These are phyloP conservation scores for Candida fluviatilis DNA, from an alignment of 805 yeast genomes.

Conservation along the genomic window DNA sequence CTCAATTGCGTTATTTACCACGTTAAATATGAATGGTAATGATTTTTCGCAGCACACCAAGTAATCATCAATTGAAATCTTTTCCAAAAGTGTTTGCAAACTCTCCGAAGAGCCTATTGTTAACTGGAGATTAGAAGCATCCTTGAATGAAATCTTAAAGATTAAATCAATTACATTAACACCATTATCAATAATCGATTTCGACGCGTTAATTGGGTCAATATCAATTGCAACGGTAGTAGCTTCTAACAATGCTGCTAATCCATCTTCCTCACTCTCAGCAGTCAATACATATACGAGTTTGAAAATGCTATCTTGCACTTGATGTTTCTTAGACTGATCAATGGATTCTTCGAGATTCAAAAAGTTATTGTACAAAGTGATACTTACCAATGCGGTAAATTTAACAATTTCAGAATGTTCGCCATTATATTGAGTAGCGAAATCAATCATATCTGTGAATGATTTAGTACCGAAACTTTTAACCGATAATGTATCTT, in stretches of 20 bases:
- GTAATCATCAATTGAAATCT: slow-evolving; percentile 43
- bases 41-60: slow-evolving; percentile 45
- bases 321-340: slow-evolving; percentile 7
- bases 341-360: slow-evolving; percentile 11
- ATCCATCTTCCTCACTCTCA: slow-evolving; percentile 76
- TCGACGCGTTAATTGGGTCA: slow-evolving; percentile 22
- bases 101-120: slow-evolving; percentile 67
- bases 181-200: slow-evolving; percentile 9
- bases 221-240: slow-evolving; percentile 52
- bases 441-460: slow-evolving; percentile 22
- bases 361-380: slow-evolving; percentile 40
- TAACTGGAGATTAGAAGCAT: slow-evolving; percentile 70
- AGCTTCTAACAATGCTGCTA: slow-evolving; percentile 67
- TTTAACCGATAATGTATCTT: slow-evolving; percentile 23
- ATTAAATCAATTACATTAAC: slow-evolving; percentile 51
- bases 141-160: slow-evolving; percentile 62
- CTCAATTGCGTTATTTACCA: slow-evolving; percentile 26
- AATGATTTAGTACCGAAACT: slow-evolving; percentile 26
- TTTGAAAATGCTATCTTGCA: slow-evolving; percentile 32
- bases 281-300: slow-evolving; percentile 45
- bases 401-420: slow-evolving; percentile 19
- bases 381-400: slow-evolving; percentile 47
- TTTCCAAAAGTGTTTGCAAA: slow-evolving; percentile 53
- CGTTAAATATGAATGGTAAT: slow-evolving; percentile 45
- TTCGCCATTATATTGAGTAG: slow-evolving; percentile 11